Base-by-base conservation (phyloP, 768 basidiomycete species). In the Tulasnella sp. region DNA sequence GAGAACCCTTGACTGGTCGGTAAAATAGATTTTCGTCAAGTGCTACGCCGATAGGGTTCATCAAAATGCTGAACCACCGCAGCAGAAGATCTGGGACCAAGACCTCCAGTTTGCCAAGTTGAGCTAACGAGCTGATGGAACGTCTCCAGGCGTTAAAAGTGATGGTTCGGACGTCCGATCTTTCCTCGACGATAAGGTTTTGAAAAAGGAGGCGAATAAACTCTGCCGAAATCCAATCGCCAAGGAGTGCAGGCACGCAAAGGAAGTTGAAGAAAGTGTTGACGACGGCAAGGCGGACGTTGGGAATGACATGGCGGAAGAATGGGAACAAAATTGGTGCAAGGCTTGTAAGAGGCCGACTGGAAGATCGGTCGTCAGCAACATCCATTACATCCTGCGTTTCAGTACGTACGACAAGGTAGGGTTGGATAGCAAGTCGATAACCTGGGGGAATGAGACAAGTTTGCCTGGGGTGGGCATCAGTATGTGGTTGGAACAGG, bases 301-400 rank as follows among this genome's bases (percentile, higher is more conserved):
- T 84, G 1, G 86, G 70, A 64, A 99, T 98, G 0, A 94, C 93
- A 68, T 99, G 96, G 15, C 96, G 87, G 71, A 97, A 93, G 75
- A 94, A 97, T 3, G 94, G 89, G 70, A 90, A 98, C 4, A 94
- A 72, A 0, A 85, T 87, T 2, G 86, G 85, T 5, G 93, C 86
- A 56, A 96, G 78, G 2, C 77, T 77, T n/a, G 82, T 75, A 29
- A 97, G 75, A 3, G 90, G 84, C 45, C 83, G 73, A n/a, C 89
- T 92, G 60, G 9, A 59, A 4, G 6, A 46, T 32, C 45, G 14
- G 32, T 34, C 14, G 65, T 12, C 59, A 61, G 23, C 58, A 46
- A 36, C 15, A 40, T 9, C 29, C 4, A 27, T 46, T 35, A 37
- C 17, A 59, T 27, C 15, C 35, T n/a, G 29, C 14, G 15, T 3